Base-by-base conservation (phyloP, 179 eudicot genomes). In the Patellifolia procumbens region DNA sequence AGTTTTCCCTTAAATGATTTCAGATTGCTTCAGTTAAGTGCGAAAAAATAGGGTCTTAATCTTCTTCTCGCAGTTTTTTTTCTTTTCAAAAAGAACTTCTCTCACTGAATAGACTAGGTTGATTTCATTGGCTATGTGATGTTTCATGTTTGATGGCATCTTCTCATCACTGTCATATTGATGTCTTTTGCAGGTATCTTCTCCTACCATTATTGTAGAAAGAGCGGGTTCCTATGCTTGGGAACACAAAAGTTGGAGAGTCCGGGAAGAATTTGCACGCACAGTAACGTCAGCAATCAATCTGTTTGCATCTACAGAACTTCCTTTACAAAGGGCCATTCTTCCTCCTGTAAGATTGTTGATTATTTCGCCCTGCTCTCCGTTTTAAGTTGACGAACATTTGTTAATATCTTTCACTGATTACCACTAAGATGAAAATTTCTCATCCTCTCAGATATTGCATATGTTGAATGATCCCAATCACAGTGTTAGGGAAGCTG, bases 231-330 rank as follows among this genome's bases (percentile, higher is more conserved):
- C 92, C 70, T 90, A 89, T 82, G 99, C 96, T 15, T 96, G 98
- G 98, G 87, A 84, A 72, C 99, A 96, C 84, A 96, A 85, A 85
- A 96, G 98, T 72, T 96, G 98, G 98, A 93, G 98, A 84, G 92
- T 96, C 31, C 83, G 99, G 46, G 98, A 96, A 85, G 99, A 96
- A 85, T 91, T 90, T 83, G 98, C 97, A 26, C 96, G 94, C 43
- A 96, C 99, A 16, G 99, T 93, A 43, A 91, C 98, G 39, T 87
- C 99, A 63, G 97, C 99, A 11, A 96, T 91, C 62, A 82, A 88
- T 80, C 87, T 96, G 56, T 96, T 96, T 90, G 97, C 97, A 65
- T 89, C 98, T 42, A 93, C 96, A 1, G 99, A 96, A 83, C 92
- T 96, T 43, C 99, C 99, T 37, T 92, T 96, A 70, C 97, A 93